Evolutionary conservation across 345 rosid genomes (phyloP).

Genomic region (Heritiera fomes): DNA sequence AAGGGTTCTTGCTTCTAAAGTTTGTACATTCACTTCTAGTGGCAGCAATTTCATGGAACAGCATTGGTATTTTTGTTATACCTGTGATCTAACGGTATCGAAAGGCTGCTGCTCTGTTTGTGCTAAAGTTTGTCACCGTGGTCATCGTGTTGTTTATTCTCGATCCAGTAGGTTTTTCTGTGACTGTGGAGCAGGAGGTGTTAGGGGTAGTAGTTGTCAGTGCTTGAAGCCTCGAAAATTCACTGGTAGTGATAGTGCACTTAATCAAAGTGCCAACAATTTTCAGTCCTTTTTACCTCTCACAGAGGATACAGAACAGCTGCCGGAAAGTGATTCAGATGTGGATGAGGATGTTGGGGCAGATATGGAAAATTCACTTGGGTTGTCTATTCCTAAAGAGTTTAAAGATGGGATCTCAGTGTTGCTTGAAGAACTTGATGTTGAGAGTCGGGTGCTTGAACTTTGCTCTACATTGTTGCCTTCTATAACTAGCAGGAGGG

Average conservation of each 20-base stretch:
- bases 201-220: slow-evolving; percentile 93
- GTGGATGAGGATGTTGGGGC: slow-evolving; percentile 67
- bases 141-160: slow-evolving; percentile 98
- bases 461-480: slow-evolving; percentile 78
- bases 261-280: slow-evolving; percentile 53
- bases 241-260: slow-evolving; percentile 58
- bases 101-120: slow-evolving; percentile 99
- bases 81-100: slow-evolving; percentile 95
- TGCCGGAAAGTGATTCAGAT: slow-evolving; percentile 89
- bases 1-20: slow-evolving; percentile 86
- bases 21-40: slow-evolving; percentile 96
- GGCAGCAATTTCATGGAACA: slow-evolving; percentile 99
- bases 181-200: slow-evolving; percentile 99
- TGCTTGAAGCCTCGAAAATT: slow-evolving; percentile 96
- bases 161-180: slow-evolving; percentile 95
- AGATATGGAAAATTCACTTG: slow-evolving; percentile 53
- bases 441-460: slow-evolving; percentile 71
- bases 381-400: slow-evolving; percentile 73
- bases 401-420: slow-evolving; percentile 59
- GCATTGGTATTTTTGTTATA: slow-evolving; percentile 99
- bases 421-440: slow-evolving; percentile 76
- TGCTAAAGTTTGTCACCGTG: slow-evolving; percentile 98
- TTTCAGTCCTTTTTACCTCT: slow-evolving; percentile 76
- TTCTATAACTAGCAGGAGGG: slow-evolving; percentile 73
- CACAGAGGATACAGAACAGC: slow-evolving; percentile 78